Evolutionary conservation across 2,329 filamentous ascomycete genomes (phyloP), one percentile per base, ranked within the genome.

Genomic region (Colletotrichum horii): DNA sequence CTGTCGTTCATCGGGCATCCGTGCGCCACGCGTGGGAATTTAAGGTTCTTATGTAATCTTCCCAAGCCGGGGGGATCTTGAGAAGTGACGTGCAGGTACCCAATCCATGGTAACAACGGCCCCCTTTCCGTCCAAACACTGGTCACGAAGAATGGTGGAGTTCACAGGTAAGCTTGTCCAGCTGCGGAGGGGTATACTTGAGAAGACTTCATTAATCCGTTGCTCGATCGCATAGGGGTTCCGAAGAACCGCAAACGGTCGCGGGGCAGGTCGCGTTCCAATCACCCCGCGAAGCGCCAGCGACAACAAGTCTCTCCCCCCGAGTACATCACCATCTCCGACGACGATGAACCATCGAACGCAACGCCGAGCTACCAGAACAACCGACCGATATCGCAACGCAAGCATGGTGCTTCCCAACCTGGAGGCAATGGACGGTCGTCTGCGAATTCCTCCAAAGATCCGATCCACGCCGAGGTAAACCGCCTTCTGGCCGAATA

Each of bases 231-330:
- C 43, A 14, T 8, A 48, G n/a, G 14, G 6, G 7, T 12, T 48
- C 43, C 43, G 43, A 48, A 6, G 1, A 48, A 48, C n/a, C 43
- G 43, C 43, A 48, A 48, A 48, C 43, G 43, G 43, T 48, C 43
- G 43, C 43, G 43, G 43, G 43, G 43, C 43, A 48, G 11, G 43
- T 48, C 43, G 43, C 43, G 43, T 22, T 22, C 6, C 6, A 48
- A 48, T 8, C 43, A 0, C n/a, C 43, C 43, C 11, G 43, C 43
- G n/a, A 48, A 48, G n/a, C 43, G 43, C 19, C 43, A 48, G n/a
- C n/a, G 43, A 22, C 43, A 14, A 22, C 2, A 48, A 0, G 0
- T 0, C 43, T n/a, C 43, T 48, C n/a, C 43, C n/a, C 5, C 43
- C 43, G 11, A 14, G 43, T 52, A 52, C 43, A 52, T 52, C 43